Evolutionary conservation across 176 grass and related monocot species (phyloP).

Genomic region (Oropetium thomaeum): DNA sequence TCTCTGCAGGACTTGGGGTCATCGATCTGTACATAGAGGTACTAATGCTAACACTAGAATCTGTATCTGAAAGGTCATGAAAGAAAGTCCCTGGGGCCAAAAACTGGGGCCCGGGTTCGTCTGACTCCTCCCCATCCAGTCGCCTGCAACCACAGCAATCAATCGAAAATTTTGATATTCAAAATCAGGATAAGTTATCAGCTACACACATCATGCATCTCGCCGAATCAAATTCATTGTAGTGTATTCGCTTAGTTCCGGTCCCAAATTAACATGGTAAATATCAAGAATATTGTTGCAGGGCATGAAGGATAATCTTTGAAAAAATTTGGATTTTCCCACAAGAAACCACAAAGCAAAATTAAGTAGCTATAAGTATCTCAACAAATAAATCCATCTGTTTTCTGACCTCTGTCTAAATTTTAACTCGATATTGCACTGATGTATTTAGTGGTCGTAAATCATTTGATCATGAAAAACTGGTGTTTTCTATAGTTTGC

Average conservation of each 20-base stretch:
- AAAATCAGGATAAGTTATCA: neutral
- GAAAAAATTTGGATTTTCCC: too few species aligned
- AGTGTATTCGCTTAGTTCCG: neutral
- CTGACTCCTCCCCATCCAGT: slow-evolving; percentile 45
- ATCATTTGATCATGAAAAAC: too few species aligned
- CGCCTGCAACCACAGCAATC: slow-evolving; percentile 42
- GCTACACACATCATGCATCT: neutral
- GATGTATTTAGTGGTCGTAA: too few species aligned
- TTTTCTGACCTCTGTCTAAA: too few species aligned
- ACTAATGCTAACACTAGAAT: slow-evolving; percentile 60
- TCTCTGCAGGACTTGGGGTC: slow-evolving; percentile 58
- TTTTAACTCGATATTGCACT: too few species aligned
- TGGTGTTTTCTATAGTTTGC: too few species aligned
- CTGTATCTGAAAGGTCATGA: slow-evolving; percentile 76
- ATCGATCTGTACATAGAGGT: slow-evolving; percentile 48
- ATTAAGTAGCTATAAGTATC: too few species aligned
- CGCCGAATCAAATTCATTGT: neutral
- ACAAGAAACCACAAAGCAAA: too few species aligned
- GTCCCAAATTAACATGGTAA: too few species aligned
- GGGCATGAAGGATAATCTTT: too few species aligned
- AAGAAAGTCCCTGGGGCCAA: slow-evolving; percentile 47
- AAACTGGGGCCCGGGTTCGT: slow-evolving; percentile 49
- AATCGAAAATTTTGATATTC: neutral
- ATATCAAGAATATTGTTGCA: too few species aligned
- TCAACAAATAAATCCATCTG: too few species aligned